Percentiles rank a stretch among this genome's conserved stretches.
Evolutionary conservation across 192 early-diverging fungal genomes (phyloP).

Genomic region (Oehlia diaphana): DNA sequence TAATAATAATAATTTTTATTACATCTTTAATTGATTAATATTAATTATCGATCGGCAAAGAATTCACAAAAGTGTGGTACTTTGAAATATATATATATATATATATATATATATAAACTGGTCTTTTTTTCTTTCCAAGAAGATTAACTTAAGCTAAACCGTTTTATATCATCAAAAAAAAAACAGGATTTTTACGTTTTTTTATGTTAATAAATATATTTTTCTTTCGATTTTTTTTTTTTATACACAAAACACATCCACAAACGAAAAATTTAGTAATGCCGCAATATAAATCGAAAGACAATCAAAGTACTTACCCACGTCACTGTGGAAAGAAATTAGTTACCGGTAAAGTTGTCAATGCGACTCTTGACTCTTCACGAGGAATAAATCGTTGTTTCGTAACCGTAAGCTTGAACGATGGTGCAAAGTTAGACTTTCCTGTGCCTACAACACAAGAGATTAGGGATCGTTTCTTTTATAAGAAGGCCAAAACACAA

Average conservation of each 20-base stretch:
- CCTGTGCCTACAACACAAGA: constrained; percentile 26
- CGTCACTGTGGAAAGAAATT: not conserved
- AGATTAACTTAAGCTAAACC: no score
- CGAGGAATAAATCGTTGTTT: not conserved
- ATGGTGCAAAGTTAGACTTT: constrained; percentile 7
- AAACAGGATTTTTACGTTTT: no score
- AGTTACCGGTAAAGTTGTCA: not conserved
- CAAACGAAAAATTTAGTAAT: not conserved
- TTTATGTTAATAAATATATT: not conserved
- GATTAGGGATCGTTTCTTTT: constrained; percentile 27
- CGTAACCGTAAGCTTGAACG: constrained; percentile 9
- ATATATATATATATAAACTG: no score
- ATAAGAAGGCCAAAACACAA: constrained; percentile 25
- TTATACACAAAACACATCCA: not conserved
- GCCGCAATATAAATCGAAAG: not conserved
- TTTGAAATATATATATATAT: no score
- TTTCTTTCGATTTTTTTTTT: not conserved
- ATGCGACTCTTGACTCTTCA: not conserved
- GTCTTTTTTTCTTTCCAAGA: no score
- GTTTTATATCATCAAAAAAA: no score
- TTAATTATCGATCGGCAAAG: no score
- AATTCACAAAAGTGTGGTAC: no score
- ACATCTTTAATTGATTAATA: no score
- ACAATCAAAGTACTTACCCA: not conserved
- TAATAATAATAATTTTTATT: no score